These are phyloP conservation scores for Russula olivacea DNA, from an alignment of 768 basidiomycete genomes.

Conservation along the genomic window DNA sequence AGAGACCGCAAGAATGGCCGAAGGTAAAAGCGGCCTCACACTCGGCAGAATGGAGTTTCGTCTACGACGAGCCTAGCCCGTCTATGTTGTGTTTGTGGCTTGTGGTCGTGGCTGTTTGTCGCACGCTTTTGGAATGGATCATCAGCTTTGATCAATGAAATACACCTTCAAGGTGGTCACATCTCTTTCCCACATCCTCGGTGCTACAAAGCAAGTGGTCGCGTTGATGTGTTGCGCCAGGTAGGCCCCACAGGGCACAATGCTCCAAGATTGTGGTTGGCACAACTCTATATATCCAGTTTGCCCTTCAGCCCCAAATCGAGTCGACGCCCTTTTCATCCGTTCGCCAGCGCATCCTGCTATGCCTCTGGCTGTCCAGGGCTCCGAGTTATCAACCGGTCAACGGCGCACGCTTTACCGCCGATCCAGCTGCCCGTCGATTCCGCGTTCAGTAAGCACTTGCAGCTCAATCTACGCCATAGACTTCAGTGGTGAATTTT, in stretches of 20 bases:
- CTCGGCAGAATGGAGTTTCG: constrained; percentile 41
- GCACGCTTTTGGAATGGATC: background rate
- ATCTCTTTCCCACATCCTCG: background rate
- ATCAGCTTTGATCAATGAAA: background rate
- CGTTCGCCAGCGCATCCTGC: background rate
- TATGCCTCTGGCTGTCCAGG: constrained; percentile 1
- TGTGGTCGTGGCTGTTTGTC: background rate
- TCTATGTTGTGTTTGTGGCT: background rate
- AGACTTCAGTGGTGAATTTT: constrained; percentile 1
- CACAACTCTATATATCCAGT: background rate
- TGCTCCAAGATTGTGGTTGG: constrained; percentile 1
- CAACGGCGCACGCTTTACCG: constrained; percentile 2
- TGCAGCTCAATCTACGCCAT: background rate
- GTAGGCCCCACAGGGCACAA: background rate
- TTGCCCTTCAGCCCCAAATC: background rate
- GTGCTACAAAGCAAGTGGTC: background rate
- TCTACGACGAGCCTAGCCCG: constrained; percentile 11
- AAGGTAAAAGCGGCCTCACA: constrained; percentile 45
- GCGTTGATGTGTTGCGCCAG: background rate
- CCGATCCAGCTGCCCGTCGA: constrained; percentile 19
- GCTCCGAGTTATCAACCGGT: background rate
- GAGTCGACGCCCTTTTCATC: background rate
- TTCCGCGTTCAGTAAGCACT: constrained; percentile 17
- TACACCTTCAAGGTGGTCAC: background rate
- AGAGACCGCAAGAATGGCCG: constrained; percentile 54